These are phyloP conservation scores for Saccharomycodes ludwigii DNA, from an alignment of 805 yeast species.

Conservation along the genomic window DNA sequence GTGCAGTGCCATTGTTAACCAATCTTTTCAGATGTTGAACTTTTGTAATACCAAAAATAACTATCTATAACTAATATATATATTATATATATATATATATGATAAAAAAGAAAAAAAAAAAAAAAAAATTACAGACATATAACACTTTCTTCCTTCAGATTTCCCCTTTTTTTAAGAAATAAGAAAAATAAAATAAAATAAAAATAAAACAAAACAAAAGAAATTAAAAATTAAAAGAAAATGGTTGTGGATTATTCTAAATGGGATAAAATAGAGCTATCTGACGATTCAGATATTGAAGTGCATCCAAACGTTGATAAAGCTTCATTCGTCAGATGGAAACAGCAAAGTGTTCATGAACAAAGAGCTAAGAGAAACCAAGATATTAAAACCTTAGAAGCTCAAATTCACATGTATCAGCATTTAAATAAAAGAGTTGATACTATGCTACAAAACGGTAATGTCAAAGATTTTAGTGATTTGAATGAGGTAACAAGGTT, in stretches of 20 bases:
- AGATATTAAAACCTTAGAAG: conserved; percentile 62
- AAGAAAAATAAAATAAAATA: too few species aligned
- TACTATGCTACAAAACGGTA: conserved; percentile 34
- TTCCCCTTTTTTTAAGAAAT: too few species aligned
- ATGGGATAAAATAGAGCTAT: conserved; percentile 93
- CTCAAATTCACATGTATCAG: conserved; percentile 71
- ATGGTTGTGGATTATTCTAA: conserved; percentile 92
- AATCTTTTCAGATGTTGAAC: too few species aligned
- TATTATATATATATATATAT: too few species aligned
- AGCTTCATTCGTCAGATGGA: conserved; percentile 85
- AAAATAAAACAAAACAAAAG: not conserved
- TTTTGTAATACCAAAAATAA: too few species aligned
- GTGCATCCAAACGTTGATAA: conserved; percentile 98
- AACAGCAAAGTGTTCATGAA: conserved; percentile 94
- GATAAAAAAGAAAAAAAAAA: too few species aligned
- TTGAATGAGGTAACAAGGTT: conserved; percentile 26
- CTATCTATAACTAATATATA: too few species aligned
- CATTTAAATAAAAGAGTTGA: conserved; percentile 67
- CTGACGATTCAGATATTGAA: conserved; percentile 94
- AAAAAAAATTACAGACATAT: too few species aligned
- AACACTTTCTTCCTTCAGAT: too few species aligned
- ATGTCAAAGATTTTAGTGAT: conserved; percentile 26
- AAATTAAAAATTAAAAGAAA: not conserved
- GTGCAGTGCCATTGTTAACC: too few species aligned
- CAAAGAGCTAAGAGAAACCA: conserved; percentile 70